phyloP scores from a whole-genome alignment of 2,329 filamentous ascomycete genomes.

The Ophiosphaerella korrae region DNA sequence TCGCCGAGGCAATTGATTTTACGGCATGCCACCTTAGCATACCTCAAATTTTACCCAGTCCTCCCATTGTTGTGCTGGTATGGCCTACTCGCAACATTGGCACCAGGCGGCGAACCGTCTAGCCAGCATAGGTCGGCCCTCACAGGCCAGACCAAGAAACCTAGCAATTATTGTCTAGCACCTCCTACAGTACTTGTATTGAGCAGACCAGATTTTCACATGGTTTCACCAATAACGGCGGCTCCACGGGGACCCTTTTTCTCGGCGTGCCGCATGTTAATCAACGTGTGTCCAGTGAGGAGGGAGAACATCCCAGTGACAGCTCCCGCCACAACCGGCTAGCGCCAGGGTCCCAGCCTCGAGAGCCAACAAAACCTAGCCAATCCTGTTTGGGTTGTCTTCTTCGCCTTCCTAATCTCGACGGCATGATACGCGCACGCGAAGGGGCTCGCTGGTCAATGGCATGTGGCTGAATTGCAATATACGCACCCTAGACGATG shows the following conservation, averaged over 20 bases:
- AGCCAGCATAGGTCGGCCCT: too few relatives aligned
- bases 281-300: constrained; percentile 15
- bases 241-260: constrained; percentile 4
- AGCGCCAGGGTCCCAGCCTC: constrained; percentile 8
- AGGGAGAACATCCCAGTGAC: constrained; percentile 8
- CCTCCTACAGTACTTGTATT: constrained; percentile 5
- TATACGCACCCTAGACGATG: not conserved
- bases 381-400: constrained; percentile 7
- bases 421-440: constrained; percentile 8
- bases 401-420: constrained; percentile 7
- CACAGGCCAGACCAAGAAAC: not conserved
- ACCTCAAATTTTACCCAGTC: too few relatives aligned
- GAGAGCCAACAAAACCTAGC: constrained; percentile 16
- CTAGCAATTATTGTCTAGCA: constrained; percentile 1
- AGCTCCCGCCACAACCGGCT: constrained; percentile 12
- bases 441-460: constrained; percentile 1
- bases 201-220: not conserved
- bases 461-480: constrained; percentile 7
- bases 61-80: too few relatives aligned
- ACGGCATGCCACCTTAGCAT: too few relatives aligned
- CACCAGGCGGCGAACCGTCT: too few relatives aligned
- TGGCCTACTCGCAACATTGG: too few relatives aligned
- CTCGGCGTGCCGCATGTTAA: constrained; percentile 6
- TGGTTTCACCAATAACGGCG: constrained; percentile 7
- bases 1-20: too few relatives aligned